phyloP scores from a whole-genome alignment of 2,329 filamentous ascomycete genomes.

The Pochonia chlamydosporia region DNA sequence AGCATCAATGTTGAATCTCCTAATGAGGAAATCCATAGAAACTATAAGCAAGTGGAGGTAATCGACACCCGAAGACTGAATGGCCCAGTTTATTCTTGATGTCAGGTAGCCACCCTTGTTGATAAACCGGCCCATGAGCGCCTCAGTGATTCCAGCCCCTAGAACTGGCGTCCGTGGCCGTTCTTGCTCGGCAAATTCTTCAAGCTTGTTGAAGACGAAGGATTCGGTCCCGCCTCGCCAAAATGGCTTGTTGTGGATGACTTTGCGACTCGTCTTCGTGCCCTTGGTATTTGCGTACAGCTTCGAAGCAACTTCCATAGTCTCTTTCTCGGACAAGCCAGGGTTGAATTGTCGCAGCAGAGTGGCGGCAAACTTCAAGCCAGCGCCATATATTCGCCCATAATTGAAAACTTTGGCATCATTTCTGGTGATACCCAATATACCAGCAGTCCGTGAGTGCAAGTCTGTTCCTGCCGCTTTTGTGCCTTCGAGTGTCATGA shows the following conservation, averaged over 20 bases:
- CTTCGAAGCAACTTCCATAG: constrained; percentile 66
- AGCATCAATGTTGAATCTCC: constrained; percentile 77
- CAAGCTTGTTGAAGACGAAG: constrained; percentile 96
- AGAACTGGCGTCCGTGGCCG: constrained; percentile 84
- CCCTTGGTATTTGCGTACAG: constrained; percentile 91
- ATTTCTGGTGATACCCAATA: constrained; percentile 89
- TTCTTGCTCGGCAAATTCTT: constrained; percentile 96
- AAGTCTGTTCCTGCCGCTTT: constrained; percentile 91
- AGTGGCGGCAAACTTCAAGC: constrained; percentile 85
- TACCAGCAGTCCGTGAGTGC: constrained; percentile 87
- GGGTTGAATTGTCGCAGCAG: constrained; percentile 93
- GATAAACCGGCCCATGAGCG: constrained; percentile 81
- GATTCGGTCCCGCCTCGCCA: constrained; percentile 97
- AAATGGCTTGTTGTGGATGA: constrained; percentile 69
- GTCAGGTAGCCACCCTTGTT: constrained; percentile 90
- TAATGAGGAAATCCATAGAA: constrained; percentile 86
- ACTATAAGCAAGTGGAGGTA: constrained; percentile 93
- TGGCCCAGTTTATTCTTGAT: constrained; percentile 97
- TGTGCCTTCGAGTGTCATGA: constrained; percentile 97
- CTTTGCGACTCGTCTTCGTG: constrained; percentile 70
- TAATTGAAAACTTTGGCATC: constrained; percentile 99
- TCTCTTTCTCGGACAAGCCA: constrained; percentile 70
- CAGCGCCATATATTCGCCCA: constrained; percentile 96
- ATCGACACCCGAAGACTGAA: constrained; percentile 94
- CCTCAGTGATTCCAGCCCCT: constrained; percentile 92